A percentile compares a stretch with the other conserved stretches of the same genome.
phyloP scores from a whole-genome alignment of 139 green algal species.

The Picochlorum costavermella region DNA sequence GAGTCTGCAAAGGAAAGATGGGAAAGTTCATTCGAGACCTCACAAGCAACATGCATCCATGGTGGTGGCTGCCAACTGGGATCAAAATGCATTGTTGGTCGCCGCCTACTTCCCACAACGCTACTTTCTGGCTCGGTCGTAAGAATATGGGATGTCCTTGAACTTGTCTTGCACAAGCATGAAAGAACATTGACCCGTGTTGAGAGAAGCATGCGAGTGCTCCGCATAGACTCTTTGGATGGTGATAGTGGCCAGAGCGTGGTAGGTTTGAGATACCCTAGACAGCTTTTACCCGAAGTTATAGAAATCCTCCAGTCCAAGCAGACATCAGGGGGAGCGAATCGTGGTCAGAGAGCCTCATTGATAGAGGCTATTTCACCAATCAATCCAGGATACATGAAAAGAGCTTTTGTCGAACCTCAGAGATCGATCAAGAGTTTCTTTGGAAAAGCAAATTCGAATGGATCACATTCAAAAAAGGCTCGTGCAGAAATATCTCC shows the following conservation, averaged over 20 bases:
- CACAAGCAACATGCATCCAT: constrained; percentile 57
- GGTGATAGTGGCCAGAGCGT: not conserved
- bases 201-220: constrained; percentile 62
- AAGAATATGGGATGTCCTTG: constrained; percentile 69
- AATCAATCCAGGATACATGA: constrained; percentile 30
- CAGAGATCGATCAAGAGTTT: constrained; percentile 46
- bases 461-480: no score
- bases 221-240: constrained; percentile 42
- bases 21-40: constrained; percentile 38
- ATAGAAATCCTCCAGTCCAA: no score
- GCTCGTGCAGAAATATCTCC: no score
- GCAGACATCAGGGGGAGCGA: no score
- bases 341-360: no score
- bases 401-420: constrained; percentile 30
- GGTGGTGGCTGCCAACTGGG: constrained; percentile 47
- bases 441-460: constrained; percentile 25
- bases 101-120: constrained; percentile 45
- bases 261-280: not conserved
- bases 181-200: constrained; percentile 43
- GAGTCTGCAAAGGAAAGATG: constrained; percentile 52
- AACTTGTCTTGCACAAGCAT: constrained; percentile 51
- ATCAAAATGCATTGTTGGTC: constrained; percentile 46
- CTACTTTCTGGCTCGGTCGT: constrained; percentile 59
- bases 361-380: constrained; percentile 33
- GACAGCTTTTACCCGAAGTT: constrained; percentile 47